Evolutionary conservation across 352 stramenopile genomes (phyloP), one percentile per base, ranked within the genome.

Genomic region (Achlya hypogyna): DNA sequence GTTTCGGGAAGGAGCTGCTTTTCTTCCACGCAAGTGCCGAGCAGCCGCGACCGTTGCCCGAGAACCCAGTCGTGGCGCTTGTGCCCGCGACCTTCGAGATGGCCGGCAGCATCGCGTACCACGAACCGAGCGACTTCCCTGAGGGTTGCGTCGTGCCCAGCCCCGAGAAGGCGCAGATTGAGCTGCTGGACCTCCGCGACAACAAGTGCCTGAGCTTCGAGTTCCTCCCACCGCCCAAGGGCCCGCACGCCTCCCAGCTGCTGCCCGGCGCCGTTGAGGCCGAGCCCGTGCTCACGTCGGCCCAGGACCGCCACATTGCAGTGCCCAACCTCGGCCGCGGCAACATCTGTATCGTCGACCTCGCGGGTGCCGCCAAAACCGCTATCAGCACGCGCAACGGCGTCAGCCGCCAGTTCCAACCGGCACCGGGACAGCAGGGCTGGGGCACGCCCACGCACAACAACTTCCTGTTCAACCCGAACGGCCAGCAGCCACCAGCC

Each of bases 141-240:
- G 87, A 90, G 25, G 78, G 79, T 8, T 82, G 79, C 22, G 75
- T 89, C 31, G 81, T 93, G 28, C 84, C 84, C 2, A 91, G 82
- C 43, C 84, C 84, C 0, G 78, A 91, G 62, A 89, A 91, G 69
- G 69, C 76, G n/a, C 82, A 91, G 58, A 72, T 73, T 20, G 69
- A 89, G 29, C 70, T 93, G 38, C 69, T 79, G 47, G 84, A 93
- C 60, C 88, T 93, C 31, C 79, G 78, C 5, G 91, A 93, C 80
- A 93, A 93, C 71, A 81, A 89, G 69, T 93, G 84, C 72, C 89
- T 88, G 67, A 90, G 79, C 69, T 93, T 89, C 65, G 82, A 91
- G 72, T 93, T 87, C 72, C 71, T 74, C 25, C 73, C 85, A 34
- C 84, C 82, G 4, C 68, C 69, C 4, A 87, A 78, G 62, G 62